Base-by-base conservation (phyloP, 208 protist genomes). In the Leishmania aethiopica region DNA sequence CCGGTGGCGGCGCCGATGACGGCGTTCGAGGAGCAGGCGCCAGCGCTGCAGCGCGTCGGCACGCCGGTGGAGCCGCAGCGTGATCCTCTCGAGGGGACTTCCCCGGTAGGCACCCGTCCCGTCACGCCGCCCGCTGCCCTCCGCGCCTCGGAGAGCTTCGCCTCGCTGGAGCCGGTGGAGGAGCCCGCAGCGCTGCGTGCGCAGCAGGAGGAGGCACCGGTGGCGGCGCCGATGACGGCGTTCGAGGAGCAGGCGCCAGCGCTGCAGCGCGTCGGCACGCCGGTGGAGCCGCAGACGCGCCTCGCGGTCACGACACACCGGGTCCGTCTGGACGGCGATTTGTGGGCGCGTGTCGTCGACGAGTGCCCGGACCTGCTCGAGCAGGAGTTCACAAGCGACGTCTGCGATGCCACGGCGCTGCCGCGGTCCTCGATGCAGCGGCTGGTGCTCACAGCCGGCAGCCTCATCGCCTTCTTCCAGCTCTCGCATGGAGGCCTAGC, bases 261-360 rank as follows among this genome's bases (percentile, higher is more conserved):
- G 59, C 59, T 35, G 37, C 66, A 2, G 35, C 37, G 66, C 13
- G 66, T 47, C 13, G 66, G 66, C 35, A 47, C 72, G 72, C 72
- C 72, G 42, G 72, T 28, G 45, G 25, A 35, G 71, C 35, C 22
- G 10, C 40, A 11, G 0, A 8, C 6, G 1, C 3, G 69, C 40
- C n/a, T 40, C 1, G 81, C 76, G 11, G 66, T 83, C 6, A 91
- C 90, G 13, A 84, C 60, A 15, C 90, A 91, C 82, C 84, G 66
- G 37, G 80, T 90, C 35, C 81, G 70, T 1, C 82, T 93, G n/a
- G 80, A 90, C 17, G 90, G 90, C 37, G 84, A 91, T n/a, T 19
- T 78, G 60, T 93, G 88, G 90, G 84, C 59, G 8, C 59, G 82
- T 45, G 84, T 93, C 28, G 15, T 90, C 1, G 69, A 81, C 17